Percentiles rank a stretch among this genome's conserved stretches.
These are phyloP conservation scores for Antitrichia curtipendula DNA, from an alignment of 225 moss, liverwort and hornwort species.

Conservation along the genomic window DNA sequence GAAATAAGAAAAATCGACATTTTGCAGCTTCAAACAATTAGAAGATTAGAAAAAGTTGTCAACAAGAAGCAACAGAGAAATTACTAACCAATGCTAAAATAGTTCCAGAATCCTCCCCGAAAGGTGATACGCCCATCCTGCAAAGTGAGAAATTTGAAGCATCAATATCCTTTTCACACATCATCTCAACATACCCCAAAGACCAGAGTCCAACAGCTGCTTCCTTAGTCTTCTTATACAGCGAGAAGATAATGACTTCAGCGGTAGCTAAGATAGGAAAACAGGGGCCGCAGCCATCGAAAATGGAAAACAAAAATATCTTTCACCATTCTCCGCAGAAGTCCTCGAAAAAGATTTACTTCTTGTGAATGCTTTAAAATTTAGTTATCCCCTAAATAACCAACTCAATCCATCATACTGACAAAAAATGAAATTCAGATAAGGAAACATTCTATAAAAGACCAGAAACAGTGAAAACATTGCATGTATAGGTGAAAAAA, in stretches of 20 bases:
- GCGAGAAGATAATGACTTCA: no score
- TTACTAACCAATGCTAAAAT: conserved; percentile 43
- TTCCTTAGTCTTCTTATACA: not conserved
- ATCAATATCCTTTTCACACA: not conserved
- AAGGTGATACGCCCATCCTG: conserved; percentile 67
- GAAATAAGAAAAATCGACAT: not conserved
- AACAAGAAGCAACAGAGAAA: not conserved
- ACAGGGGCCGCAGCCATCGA: not conserved
- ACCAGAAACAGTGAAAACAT: not conserved
- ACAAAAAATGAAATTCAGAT: not conserved
- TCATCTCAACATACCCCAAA: not conserved
- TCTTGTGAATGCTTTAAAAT: not conserved
- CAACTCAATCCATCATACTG: not conserved
- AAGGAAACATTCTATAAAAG: not conserved
- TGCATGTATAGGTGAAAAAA: not conserved
- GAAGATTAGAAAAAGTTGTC: not conserved
- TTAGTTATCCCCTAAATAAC: not conserved
- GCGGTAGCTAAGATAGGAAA: no score
- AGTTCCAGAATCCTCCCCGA: conserved; percentile 93
- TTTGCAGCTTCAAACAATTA: not conserved
- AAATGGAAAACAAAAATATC: not conserved
- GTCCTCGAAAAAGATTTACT: not conserved
- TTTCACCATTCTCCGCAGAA: not conserved
- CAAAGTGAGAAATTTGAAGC: not conserved
- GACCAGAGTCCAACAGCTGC: not conserved